A percentile compares a stretch with the other conserved stretches of the same genome.
Conservation (phyloP, 352 stramenopile species). For the Pythium sp. region DNA sequence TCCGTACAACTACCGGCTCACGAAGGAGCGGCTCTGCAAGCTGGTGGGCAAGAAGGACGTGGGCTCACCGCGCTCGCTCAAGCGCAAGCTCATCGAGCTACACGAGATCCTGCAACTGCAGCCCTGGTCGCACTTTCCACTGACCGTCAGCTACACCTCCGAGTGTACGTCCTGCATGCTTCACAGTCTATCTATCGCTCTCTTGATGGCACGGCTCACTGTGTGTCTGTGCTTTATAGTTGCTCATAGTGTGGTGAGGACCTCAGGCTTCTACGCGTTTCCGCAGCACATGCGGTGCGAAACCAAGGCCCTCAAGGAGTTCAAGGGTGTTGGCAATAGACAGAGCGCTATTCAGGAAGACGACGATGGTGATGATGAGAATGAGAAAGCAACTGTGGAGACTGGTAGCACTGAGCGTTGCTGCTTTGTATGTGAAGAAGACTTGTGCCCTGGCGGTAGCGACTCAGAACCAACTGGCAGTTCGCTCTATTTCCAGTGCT, state of each 20-base stretch:
- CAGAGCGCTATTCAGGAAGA: background rate
- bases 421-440: conserved; percentile 51
- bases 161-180: conserved; percentile 18
- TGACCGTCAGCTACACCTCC: conserved; percentile 57
- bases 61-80: conserved; percentile 53
- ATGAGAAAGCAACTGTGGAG: background rate
- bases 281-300: conserved; percentile 40
- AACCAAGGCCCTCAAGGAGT: conserved; percentile 23
- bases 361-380: background rate
- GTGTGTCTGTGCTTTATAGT: conserved; percentile 6
- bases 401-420: background rate
- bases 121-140: conserved; percentile 44
- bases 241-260: conserved; percentile 34
- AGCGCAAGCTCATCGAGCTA: conserved; percentile 70
- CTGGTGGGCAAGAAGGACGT: conserved; percentile 37
- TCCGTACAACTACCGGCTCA: conserved; percentile 52
- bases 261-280: conserved; percentile 31
- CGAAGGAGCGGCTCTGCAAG: conserved; percentile 29
- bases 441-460: conserved; percentile 7
- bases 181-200: background rate
- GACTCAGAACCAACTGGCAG: background rate
- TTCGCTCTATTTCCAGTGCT: conserved; percentile 27
- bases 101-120: conserved; percentile 57
- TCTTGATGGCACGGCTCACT: background rate
- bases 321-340: conserved; percentile 14